Conservation (phyloP, 129 eudicot genomes). For the Artemisia tridentata region DNA sequence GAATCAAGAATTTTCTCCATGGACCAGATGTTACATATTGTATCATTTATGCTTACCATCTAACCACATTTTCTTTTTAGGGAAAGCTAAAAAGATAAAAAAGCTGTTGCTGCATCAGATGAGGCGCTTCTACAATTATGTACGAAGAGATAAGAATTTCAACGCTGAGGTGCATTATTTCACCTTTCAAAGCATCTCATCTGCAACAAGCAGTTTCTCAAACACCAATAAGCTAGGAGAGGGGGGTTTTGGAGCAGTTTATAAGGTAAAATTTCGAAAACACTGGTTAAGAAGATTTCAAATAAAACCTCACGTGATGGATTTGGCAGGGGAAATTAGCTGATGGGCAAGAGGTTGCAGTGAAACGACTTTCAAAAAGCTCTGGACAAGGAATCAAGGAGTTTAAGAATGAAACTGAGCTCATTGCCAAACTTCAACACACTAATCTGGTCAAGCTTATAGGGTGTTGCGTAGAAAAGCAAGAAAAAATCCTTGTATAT, state of each 20-base stretch:
- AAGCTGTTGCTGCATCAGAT: not conserved
- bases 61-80: conserved; percentile 9
- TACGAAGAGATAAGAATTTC: conserved; percentile 3
- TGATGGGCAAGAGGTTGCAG: conserved; percentile 26
- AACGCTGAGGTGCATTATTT: conserved; percentile 21
- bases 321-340: conserved; percentile 22
- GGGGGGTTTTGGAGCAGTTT: conserved; percentile 38
- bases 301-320: conserved; percentile 1
- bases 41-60: no score
- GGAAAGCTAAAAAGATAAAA: conserved; percentile 1
- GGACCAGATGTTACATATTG: no score
- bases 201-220: conserved; percentile 27
- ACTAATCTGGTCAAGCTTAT: conserved; percentile 38
- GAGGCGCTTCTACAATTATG: conserved; percentile 14
- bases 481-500: conserved; percentile 28
- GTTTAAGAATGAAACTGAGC: conserved; percentile 36
- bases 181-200: conserved; percentile 26
- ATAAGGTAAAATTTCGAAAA: conserved; percentile 20
- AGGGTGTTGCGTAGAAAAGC: conserved; percentile 36
- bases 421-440: conserved; percentile 45
- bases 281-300: not conserved
- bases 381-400: conserved; percentile 29
- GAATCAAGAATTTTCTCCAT: not conserved
- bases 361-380: conserved; percentile 22
- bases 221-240: conserved; percentile 24